Percentiles rank a stretch among this genome's conserved stretches.
phyloP scores from a whole-genome alignment of 2,329 filamentous ascomycete genomes.

The Clarireedia monteithiana region DNA sequence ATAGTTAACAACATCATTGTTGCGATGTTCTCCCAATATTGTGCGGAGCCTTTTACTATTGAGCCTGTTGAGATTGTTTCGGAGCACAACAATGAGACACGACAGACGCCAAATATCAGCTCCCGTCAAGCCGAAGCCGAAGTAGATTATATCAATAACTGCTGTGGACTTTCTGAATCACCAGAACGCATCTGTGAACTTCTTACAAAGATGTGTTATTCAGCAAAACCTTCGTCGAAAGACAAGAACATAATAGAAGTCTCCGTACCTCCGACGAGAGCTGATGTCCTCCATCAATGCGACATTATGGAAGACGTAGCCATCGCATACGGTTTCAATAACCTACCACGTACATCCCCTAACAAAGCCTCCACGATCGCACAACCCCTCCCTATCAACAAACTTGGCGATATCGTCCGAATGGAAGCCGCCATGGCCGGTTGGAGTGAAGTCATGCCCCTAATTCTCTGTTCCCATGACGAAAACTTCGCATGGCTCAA shows the following conservation, averaged over 20 bases:
- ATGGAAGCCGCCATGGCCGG: constrained; percentile 86
- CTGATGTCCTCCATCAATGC: constrained; percentile 91
- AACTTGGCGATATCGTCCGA: constrained; percentile 85
- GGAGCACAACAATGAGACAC: constrained; percentile 77
- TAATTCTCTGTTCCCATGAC: constrained; percentile 94
- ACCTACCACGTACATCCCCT: constrained; percentile 78
- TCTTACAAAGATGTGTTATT: constrained; percentile 81
- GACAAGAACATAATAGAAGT: constrained; percentile 70
- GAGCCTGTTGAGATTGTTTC: constrained; percentile 92
- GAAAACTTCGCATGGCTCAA: constrained; percentile 98
- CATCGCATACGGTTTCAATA: constrained; percentile 97
- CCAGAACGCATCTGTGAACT: constrained; percentile 70
- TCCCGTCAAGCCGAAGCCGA: constrained; percentile 73
- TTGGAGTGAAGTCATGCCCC: constrained; percentile 92
- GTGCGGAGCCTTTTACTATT: constrained; percentile 79
- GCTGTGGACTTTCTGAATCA: constrained; percentile 73
- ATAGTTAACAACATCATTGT: constrained; percentile 94
- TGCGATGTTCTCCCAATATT: constrained; percentile 94
- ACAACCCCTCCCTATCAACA: constrained; percentile 84
- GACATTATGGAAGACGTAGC: constrained; percentile 99
- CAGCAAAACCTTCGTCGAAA: constrained; percentile 65
- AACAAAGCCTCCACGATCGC: constrained; percentile 82
- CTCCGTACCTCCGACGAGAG: constrained; percentile 77
- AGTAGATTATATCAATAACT: constrained; percentile 87
- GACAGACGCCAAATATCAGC: constrained; percentile 73